Conservation (phyloP, 495 filamentous ascomycete species). For the Penicillium crystallinum region DNA sequence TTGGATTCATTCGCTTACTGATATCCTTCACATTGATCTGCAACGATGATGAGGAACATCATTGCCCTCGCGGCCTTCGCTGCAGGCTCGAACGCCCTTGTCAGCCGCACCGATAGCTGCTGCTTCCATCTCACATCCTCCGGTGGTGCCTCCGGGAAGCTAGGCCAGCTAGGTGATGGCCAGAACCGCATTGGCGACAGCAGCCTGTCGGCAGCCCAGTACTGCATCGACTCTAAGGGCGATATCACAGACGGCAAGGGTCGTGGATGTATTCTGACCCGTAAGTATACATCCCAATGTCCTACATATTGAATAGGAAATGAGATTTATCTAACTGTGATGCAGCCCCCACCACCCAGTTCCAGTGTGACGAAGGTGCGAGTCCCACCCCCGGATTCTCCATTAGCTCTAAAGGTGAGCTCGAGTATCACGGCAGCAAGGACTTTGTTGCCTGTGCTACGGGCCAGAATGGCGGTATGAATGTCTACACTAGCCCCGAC, state of each 20-base stretch:
- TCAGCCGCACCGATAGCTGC: conserved; percentile 36
- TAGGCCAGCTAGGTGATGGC: conserved; percentile 52
- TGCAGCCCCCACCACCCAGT: conserved; percentile 52
- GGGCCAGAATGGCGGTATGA: conserved; percentile 42
- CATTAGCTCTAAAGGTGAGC: conserved; percentile 42
- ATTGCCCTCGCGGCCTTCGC: conserved; percentile 34
- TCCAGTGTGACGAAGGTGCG: conserved; percentile 59
- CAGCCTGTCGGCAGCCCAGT: conserved; percentile 32
- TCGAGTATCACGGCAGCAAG: conserved; percentile 39
- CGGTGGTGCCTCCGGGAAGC: conserved; percentile 40
- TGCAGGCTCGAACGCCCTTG: conserved; percentile 37
- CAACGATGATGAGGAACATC: conserved; percentile 30
- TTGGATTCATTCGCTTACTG: conserved; percentile 12
- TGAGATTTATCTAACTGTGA: conserved; percentile 6
- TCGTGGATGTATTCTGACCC: conserved; percentile 55
- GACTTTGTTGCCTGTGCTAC: conserved; percentile 52
- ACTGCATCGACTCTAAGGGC: conserved; percentile 44
- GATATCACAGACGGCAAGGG: conserved; percentile 48
- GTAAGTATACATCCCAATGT: conserved; percentile 23
- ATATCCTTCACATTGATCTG: neutral
- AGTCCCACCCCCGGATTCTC: conserved; percentile 42
- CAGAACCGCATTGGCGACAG: conserved; percentile 49
- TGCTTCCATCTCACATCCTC: conserved; percentile 48
- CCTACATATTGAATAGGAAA: conserved; percentile 2
- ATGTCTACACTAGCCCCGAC: conserved; percentile 46